Evolutionary conservation across 2,329 filamentous ascomycete species (phyloP).

Genomic region (Diaporthe vaccinii): DNA sequence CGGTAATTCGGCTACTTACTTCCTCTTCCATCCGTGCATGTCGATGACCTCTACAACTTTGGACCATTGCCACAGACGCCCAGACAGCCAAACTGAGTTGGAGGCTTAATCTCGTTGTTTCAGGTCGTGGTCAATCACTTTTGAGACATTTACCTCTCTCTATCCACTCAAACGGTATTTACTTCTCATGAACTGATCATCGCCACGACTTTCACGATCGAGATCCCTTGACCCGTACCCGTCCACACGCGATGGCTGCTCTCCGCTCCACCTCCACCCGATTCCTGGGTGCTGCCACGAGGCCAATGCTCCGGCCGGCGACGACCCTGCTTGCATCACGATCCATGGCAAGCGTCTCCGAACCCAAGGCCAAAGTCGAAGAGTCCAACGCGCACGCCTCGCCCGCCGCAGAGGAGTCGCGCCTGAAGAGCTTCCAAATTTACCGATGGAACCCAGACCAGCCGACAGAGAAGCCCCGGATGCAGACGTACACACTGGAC

Average conservation of each 20-base stretch:
- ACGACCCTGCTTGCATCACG: constrained; percentile 55
- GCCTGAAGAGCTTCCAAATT: constrained; percentile 95
- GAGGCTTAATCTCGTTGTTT: constrained; percentile 24
- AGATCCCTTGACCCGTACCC: constrained; percentile 17
- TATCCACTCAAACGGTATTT: too few species aligned
- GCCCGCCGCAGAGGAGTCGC: constrained; percentile 73
- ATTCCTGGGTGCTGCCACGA: constrained; percentile 61
- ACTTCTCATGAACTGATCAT: constrained; percentile 5
- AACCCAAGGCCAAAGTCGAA: constrained; percentile 56
- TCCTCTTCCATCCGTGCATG: constrained; percentile 4
- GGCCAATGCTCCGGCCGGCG: constrained; percentile 56
- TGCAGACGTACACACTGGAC: constrained; percentile 96
- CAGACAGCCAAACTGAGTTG: constrained; percentile 12
- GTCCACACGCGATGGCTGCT: constrained; percentile 66
- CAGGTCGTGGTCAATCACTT: not conserved
- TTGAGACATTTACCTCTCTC: not conserved
- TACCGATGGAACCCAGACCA: constrained; percentile 99
- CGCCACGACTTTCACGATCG: constrained; percentile 17
- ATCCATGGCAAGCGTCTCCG: constrained; percentile 68
- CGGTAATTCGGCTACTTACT: constrained; percentile 35
- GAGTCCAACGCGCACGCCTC: constrained; percentile 33
- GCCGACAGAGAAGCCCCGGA: constrained; percentile 91
- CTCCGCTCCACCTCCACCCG: constrained; percentile 70
- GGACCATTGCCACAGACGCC: constrained; percentile 32
- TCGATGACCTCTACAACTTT: constrained; percentile 32